Conservation (phyloP, 2,329 filamentous ascomycete genomes). For the Didymella glomerata region DNA sequence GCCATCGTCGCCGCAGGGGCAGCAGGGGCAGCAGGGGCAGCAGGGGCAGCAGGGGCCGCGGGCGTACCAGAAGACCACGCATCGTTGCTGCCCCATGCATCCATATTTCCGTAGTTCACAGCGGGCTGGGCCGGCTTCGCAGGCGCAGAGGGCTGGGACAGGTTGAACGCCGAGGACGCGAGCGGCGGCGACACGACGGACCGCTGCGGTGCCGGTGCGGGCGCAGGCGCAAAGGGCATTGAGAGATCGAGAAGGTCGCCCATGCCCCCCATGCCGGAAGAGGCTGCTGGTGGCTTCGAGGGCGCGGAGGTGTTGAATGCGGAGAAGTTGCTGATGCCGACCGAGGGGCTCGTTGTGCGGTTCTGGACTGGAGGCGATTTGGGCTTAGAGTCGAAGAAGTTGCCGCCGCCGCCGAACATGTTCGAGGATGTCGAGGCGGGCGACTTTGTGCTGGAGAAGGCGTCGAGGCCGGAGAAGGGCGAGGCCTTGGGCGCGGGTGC, state of each 20-base stretch:
- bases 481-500: constrained; percentile 63
- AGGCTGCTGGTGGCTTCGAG: constrained; percentile 59
- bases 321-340: constrained; percentile 68
- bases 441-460: constrained; percentile 56
- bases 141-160: constrained; percentile 54
- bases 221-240: constrained; percentile 38
- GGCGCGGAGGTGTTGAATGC: constrained; percentile 67
- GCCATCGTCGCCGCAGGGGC: constrained; percentile 40
- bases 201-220: constrained; percentile 35
- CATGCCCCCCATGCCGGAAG: constrained; percentile 54
- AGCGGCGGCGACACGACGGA: constrained; percentile 50
- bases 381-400: constrained; percentile 82
- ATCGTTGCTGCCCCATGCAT: constrained; percentile 84
- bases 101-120: constrained; percentile 61
- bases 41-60: constrained; percentile 58
- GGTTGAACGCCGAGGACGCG: constrained; percentile 66
- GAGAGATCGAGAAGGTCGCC: constrained; percentile 83
- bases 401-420: constrained; percentile 70
- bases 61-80: constrained; percentile 78
- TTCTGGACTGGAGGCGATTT: constrained; percentile 59
- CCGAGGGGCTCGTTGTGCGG: constrained; percentile 63
- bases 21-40: constrained; percentile 53
- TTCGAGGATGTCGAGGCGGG: constrained; percentile 56
- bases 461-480: constrained; percentile 70
- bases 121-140: constrained; percentile 43